Evolutionary conservation across 1,139 yeast genomes (phyloP).

Genomic region (Nakaseomyces glabratus): DNA sequence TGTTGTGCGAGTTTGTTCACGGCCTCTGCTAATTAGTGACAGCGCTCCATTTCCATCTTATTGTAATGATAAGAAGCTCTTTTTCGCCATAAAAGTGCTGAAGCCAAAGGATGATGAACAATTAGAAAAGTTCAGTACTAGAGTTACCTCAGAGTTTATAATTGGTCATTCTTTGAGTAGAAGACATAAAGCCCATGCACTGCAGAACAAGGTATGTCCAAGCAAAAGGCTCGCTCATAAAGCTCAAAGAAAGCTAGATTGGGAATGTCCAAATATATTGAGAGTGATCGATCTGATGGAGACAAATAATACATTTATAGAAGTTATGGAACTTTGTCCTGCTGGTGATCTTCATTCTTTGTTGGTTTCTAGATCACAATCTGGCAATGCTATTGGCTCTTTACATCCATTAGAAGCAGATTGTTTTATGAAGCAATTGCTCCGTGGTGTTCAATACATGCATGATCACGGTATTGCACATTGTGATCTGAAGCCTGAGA

Average conservation of each 20-base stretch:
- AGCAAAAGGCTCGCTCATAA: conserved; percentile 8
- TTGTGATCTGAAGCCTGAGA: conserved; percentile 66
- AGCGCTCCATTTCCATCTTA: conserved; percentile 21
- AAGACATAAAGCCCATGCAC: conserved; percentile 9
- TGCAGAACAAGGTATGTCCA: no score
- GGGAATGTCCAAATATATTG: conserved; percentile 49
- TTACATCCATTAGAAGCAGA: conserved; percentile 53
- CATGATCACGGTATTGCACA: conserved; percentile 71
- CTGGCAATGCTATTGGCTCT: conserved; percentile 18
- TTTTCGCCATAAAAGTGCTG: conserved; percentile 69
- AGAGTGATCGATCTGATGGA: conserved; percentile 62
- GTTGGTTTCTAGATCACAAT: conserved; percentile 24
- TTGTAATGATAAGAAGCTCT: conserved; percentile 26
- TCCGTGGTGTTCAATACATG: conserved; percentile 57
- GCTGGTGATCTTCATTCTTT: conserved; percentile 62
- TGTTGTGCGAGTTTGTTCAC: conserved; percentile 47
- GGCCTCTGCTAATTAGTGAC: conserved; percentile 31
- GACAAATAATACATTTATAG: conserved; percentile 51
- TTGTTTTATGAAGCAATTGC: conserved; percentile 59
- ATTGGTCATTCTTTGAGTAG: conserved; percentile 56
- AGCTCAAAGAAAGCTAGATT: conserved; percentile 6
- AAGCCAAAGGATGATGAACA: conserved; percentile 42
- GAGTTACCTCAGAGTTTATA: conserved; percentile 70
- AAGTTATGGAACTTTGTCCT: conserved; percentile 70
- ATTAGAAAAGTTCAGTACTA: conserved; percentile 50